Conservation (phyloP, 805 yeast genomes). For the Candida fluviatilis region DNA sequence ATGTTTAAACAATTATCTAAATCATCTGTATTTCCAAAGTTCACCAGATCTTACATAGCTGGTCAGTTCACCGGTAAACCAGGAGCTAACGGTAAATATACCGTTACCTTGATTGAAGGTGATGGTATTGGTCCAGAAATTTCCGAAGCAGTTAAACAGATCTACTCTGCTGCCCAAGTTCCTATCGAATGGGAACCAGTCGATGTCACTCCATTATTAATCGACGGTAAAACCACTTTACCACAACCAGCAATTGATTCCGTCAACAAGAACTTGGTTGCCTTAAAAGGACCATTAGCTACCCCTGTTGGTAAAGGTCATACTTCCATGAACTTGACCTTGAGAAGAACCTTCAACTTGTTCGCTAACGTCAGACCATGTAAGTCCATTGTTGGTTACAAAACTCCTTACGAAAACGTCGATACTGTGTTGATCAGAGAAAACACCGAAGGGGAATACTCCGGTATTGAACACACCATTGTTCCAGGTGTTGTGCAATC, state of each 20-base stretch:
- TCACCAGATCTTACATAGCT: slow-evolving; percentile 50
- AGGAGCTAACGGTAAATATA: slow-evolving; percentile 76
- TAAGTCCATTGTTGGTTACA: slow-evolving; percentile 86
- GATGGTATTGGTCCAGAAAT: slow-evolving; percentile 97
- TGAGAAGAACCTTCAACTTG: slow-evolving; percentile 93
- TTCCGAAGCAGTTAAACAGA: slow-evolving; percentile 88
- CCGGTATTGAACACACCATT: slow-evolving; percentile 97
- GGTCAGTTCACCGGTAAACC: slow-evolving; percentile 61
- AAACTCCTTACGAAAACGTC: slow-evolving; percentile 85
- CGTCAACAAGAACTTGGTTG: slow-evolving; percentile 89
- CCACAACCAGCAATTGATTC: slow-evolving; percentile 91
- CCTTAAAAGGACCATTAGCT: slow-evolving; percentile 96
- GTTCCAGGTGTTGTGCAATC: slow-evolving; percentile 99
- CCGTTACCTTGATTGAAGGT: slow-evolving; percentile 96
- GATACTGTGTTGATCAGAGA: slow-evolving; percentile 96
- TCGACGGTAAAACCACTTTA: slow-evolving; percentile 89
- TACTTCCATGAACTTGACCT: slow-evolving; percentile 92
- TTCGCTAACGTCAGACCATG: slow-evolving; percentile 98
- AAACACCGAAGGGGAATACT: slow-evolving; percentile 99
- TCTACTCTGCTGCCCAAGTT: slow-evolving; percentile 89
- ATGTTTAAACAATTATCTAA: slow-evolving; percentile 35
- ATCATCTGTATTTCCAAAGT: slow-evolving; percentile 24
- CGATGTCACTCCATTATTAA: slow-evolving; percentile 89
- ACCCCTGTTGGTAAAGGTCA: slow-evolving; percentile 99
- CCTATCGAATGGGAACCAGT: slow-evolving; percentile 98